Percentiles rank a stretch among this genome's conserved stretches.
These are phyloP conservation scores for Gossypioides kirkii DNA, from an alignment of 345 rosid genomes.

Conservation along the genomic window DNA sequence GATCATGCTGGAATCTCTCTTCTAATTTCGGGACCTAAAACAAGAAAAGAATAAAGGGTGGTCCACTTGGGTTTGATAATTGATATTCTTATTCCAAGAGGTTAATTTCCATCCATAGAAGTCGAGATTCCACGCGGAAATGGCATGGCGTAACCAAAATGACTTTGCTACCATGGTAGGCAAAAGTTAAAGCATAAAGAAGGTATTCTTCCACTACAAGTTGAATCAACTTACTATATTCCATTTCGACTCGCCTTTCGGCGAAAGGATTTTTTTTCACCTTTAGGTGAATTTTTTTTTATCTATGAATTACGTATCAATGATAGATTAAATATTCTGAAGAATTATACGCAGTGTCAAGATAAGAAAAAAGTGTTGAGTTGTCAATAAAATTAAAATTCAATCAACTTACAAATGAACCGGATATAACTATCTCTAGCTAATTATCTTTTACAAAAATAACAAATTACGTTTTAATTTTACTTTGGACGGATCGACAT, in stretches of 20 bases:
- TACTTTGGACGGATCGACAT: too few relatives aligned
- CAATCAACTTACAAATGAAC: too few relatives aligned
- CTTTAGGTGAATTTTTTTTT: too few relatives aligned
- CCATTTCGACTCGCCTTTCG: background rate
- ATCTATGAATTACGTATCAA: too few relatives aligned
- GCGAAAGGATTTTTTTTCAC: background rate
- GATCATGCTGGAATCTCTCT: background rate
- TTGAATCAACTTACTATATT: background rate
- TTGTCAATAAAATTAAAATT: too few relatives aligned
- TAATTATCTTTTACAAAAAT: too few relatives aligned
- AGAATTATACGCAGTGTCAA: too few relatives aligned
- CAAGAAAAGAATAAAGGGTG: too few relatives aligned
- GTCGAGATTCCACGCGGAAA: conserved; percentile 8
- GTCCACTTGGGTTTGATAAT: background rate
- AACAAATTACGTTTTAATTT: too few relatives aligned
- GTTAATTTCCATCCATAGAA: background rate
- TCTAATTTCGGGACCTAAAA: background rate
- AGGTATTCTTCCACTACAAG: background rate
- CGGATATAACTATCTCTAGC: too few relatives aligned
- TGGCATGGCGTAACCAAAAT: background rate
- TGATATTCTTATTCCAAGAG: background rate
- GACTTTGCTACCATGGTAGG: background rate
- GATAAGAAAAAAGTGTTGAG: too few relatives aligned
- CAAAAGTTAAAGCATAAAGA: background rate
- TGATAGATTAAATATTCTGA: too few relatives aligned